These are phyloP conservation scores for Mycena epipterygia DNA, from an alignment of 768 basidiomycete species.

Conservation along the genomic window DNA sequence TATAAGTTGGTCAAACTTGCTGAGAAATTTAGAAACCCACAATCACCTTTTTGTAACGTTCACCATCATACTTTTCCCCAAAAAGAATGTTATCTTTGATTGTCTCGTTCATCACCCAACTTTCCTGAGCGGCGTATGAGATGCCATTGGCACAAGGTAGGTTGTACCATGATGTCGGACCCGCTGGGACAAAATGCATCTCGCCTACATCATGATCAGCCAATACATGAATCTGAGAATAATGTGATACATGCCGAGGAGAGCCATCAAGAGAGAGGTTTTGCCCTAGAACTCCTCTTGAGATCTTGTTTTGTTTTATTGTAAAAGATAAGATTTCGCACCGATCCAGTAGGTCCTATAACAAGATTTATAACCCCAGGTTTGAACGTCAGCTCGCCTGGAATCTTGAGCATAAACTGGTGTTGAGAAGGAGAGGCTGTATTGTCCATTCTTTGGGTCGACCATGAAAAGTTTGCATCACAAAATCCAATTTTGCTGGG, in stretches of 20 bases:
- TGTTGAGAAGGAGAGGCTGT: constrained; percentile 55
- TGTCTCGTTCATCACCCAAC: constrained; percentile 88
- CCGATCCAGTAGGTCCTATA: constrained; percentile 68
- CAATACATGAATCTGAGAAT: neutral
- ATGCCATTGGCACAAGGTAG: constrained; percentile 78
- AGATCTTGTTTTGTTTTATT: too few relatives aligned
- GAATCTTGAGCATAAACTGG: constrained; percentile 63
- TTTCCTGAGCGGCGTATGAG: constrained; percentile 86
- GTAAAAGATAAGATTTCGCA: too few relatives aligned
- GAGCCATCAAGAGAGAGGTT: constrained; percentile 76
- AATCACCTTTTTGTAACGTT: constrained; percentile 83
- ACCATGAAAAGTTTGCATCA: constrained; percentile 71
- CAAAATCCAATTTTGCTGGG: constrained; percentile 61
- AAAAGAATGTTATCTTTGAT: constrained; percentile 89
- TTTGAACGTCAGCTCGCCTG: constrained; percentile 69
- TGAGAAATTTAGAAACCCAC: too few relatives aligned
- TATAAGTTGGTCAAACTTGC: too few relatives aligned
- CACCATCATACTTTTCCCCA: constrained; percentile 80
- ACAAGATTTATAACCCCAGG: constrained; percentile 68
- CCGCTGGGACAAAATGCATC: constrained; percentile 71
- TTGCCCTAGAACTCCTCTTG: constrained; percentile 55
- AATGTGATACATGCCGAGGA: constrained; percentile 54
- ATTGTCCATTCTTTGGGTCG: constrained; percentile 43
- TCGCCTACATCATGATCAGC: constrained; percentile 54
- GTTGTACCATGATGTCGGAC: constrained; percentile 72